A percentile compares a stretch with the other conserved stretches of the same genome.
These are phyloP conservation scores for Agaricus bisporus DNA, from an alignment of 768 basidiomycete genomes.

Conservation along the genomic window DNA sequence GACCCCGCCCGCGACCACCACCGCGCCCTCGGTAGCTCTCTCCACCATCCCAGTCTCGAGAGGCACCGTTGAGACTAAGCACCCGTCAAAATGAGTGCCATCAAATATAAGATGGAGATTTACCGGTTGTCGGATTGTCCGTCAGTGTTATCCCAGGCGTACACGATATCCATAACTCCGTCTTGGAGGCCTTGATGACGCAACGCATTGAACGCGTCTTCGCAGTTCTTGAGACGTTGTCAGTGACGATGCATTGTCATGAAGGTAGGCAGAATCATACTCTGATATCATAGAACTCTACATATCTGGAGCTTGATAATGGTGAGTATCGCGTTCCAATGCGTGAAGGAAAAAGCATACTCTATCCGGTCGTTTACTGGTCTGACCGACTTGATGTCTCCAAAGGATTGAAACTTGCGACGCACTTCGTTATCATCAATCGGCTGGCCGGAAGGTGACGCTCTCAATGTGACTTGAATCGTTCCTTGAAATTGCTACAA, in stretches of 20 bases:
- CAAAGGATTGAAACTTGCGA: slow-evolving; percentile 81
- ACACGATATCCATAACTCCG: slow-evolving; percentile 83
- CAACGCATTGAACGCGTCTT: slow-evolving; percentile 74
- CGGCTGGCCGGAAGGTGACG: slow-evolving; percentile 57
- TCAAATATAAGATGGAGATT: not conserved
- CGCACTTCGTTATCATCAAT: slow-evolving; percentile 85
- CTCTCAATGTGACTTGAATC: slow-evolving; percentile 70
- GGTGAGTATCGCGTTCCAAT: slow-evolving; percentile 1
- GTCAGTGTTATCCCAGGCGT: slow-evolving; percentile 72
- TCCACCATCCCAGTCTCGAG: slow-evolving; percentile 43
- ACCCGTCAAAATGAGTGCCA: not conserved
- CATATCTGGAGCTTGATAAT: slow-evolving; percentile 66
- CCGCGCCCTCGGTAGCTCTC: slow-evolving; percentile 31
- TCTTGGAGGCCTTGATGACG: slow-evolving; percentile 76
- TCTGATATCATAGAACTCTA: slow-evolving; percentile 92
- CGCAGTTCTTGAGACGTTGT: slow-evolving; percentile 49
- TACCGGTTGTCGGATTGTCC: slow-evolving; percentile 25
- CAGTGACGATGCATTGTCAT: not conserved
- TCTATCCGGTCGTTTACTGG: slow-evolving; percentile 59
- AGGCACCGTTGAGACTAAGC: slow-evolving; percentile 25
- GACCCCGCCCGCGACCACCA: slow-evolving; percentile 34
- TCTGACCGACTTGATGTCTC: slow-evolving; percentile 81
- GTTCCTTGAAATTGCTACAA: slow-evolving; percentile 75
- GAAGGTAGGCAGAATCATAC: slow-evolving; percentile 34
- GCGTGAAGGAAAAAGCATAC: slow-evolving; percentile 26